phyloP scores from a whole-genome alignment of 1,284 basidiomycete genomes.

The Flammula alnicola region DNA sequence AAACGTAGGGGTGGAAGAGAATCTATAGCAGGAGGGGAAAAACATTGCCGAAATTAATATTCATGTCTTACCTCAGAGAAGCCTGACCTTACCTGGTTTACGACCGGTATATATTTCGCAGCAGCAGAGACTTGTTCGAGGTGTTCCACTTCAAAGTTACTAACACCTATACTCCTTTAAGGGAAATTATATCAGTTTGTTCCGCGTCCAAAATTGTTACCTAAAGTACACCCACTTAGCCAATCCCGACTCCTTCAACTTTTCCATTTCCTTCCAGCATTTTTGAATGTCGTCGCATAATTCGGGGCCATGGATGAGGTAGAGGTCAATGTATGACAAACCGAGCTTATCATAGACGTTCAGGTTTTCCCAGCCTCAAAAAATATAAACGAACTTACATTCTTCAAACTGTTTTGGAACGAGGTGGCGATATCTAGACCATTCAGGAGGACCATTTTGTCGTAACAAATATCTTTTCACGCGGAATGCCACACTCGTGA shows the following conservation, averaged over 20 bases:
- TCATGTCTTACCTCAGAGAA: too few relatives aligned
- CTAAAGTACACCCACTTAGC: constrained; percentile 46
- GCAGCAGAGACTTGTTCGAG: constrained; percentile 58
- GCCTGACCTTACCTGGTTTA: constrained; percentile 65
- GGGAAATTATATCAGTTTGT: neutral
- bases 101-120: constrained; percentile 64
- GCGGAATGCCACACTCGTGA: constrained; percentile 47
- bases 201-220: neutral
- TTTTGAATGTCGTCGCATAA: constrained; percentile 55
- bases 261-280: constrained; percentile 67
- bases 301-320: constrained; percentile 64
- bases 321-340: constrained; percentile 70
- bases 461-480: constrained; percentile 52
- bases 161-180: constrained; percentile 81
- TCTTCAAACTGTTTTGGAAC: constrained; percentile 58
- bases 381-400: constrained; percentile 39
- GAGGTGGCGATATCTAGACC: constrained; percentile 55
- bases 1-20: constrained; percentile 72
- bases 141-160: constrained; percentile 65
- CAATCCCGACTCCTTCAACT: constrained; percentile 56
- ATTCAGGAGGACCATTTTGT: constrained; percentile 64
- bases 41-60: too few relatives aligned
- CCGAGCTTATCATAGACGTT: constrained; percentile 49
- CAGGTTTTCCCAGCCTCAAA: neutral
- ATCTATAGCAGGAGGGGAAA: too few relatives aligned